Conservation (phyloP, 495 filamentous ascomycete genomes). For the Xylaria castorea region DNA sequence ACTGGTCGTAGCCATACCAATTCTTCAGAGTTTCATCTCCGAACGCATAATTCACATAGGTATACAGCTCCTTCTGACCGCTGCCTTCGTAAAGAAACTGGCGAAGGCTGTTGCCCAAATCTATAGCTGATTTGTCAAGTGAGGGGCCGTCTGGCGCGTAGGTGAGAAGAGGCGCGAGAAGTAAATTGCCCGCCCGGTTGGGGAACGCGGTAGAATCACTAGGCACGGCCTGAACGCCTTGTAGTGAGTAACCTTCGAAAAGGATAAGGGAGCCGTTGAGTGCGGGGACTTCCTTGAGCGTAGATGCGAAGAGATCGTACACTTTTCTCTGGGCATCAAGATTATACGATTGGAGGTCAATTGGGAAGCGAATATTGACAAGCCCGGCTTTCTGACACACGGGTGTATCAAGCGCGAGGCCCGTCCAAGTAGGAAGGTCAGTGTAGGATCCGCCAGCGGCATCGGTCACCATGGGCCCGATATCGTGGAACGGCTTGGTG, state of each 20-base stretch:
- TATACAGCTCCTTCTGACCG: conserved; percentile 45
- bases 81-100: conserved; percentile 49
- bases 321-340: conserved; percentile 46
- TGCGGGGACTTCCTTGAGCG: conserved; percentile 30
- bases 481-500: conserved; percentile 49
- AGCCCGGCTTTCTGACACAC: conserved; percentile 49
- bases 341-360: conserved; percentile 53
- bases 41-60: conserved; percentile 68
- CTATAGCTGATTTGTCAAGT: conserved; percentile 40
- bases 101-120: conserved; percentile 51
- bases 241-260: conserved; percentile 61
- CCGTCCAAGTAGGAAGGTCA: conserved; percentile 42
- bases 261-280: conserved; percentile 54
- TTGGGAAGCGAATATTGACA: conserved; percentile 55
- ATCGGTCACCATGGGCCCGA: conserved; percentile 45
- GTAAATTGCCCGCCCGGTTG: conserved; percentile 52
- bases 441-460: conserved; percentile 44
- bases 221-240: conserved; percentile 52
- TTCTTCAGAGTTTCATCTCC: conserved; percentile 56
- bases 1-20: conserved; percentile 60
- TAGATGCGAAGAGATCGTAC: conserved; percentile 49
- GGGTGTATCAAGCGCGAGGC: conserved; percentile 32
- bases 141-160: conserved; percentile 46
- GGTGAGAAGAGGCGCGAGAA: conserved; percentile 51
- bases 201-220: conserved; percentile 42